Base-by-base conservation (phyloP, 2,329 filamentous ascomycete species). In the Sordariomycetes sp. region DNA sequence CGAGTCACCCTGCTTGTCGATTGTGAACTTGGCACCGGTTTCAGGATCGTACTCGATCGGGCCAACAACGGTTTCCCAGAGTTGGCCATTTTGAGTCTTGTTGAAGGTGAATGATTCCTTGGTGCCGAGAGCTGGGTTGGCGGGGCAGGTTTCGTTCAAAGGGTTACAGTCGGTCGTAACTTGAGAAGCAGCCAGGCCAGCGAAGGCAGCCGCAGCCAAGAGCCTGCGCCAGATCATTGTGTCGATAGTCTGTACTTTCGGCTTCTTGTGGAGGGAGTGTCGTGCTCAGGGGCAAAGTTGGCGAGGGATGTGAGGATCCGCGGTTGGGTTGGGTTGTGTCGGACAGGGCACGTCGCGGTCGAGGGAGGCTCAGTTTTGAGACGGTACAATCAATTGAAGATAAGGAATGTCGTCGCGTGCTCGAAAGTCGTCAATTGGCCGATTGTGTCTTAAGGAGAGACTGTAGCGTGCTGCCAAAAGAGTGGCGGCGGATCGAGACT, bases 161-260 rank as follows among this genome's bases (percentile, higher is more conserved):
- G 90, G 88, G 51, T 93, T 79, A 65, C 88, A 96, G 27, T 68
- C 56, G 7, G 84, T 86, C 36, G 60, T 76, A 21, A 87, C 86
- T 57, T 95, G 90, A 32, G 82, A 86, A 24, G 68, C 45, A 31
- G 66, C 64, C 28, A 71, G 55, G 36, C 70, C 49, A 8, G 65
- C 35, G 37, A 72, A 47, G 36, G 58, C 52, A 34, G 61, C 39
- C 6, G 46, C 49, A 17, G 54, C 43, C 21, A 54, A 36, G 31
- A 61, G 39, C 17, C 37, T 43, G 31, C 46, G 43, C 35, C 43
- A 51, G 24, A 53, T 35, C 49, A 51, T 54, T 26, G 19, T 42
- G 39, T 4, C 8, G 7, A 15, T 8, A 8, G 4, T 28, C 3
- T 28, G n/a, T 28, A 16, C 25, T 9, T 3, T n/a, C 8, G 5